Base-by-base conservation (phyloP, 2,329 filamentous ascomycete genomes). In the Ampelomyces quisqualis region DNA sequence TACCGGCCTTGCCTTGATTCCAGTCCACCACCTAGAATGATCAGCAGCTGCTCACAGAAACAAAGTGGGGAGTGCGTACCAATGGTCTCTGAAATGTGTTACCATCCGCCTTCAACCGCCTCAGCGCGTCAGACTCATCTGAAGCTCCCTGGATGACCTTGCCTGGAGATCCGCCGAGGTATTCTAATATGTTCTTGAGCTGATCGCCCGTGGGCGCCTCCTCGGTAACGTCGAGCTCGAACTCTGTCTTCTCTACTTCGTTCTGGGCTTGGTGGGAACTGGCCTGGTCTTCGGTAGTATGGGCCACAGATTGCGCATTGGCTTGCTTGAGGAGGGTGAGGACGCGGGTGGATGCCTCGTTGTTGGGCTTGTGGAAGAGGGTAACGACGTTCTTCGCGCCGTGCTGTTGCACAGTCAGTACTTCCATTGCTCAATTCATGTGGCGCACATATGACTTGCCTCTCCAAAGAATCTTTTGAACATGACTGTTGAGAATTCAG, bases 281-380 rank as follows among this genome's bases (percentile, higher is more conserved):
- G 29, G 86, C 84, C 67, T 90, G 85, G 64, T 90, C 86, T 63
- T 84, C 75, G 2, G 86, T 88, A 7, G 88, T 81, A 15, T 79
- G 76, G 45, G 82, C 76, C 21, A 79, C 69, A 9, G 88, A 82
- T 33, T 81, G 81, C 33, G 85, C 84, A 18, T 87, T 86, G 21
- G 82, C 79, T 71, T 91, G 84, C 73, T 93, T 94, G 46, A 97
- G 80, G 38, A 95, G 73, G 28, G 80, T 84, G 47, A 85, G 80
- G 21, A 86, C 85, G 45, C 85, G 82, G 35, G 81, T 75, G 3
- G 90, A 96, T 51, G 85, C 77, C 15, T 85, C 80, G 38, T 80
- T 79, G 58, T 77, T 79, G 43, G 91, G 81, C 70, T 88, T 87
- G 79, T 96, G 90, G 78, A 97, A 98, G 76, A 98, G 84, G 47